Evolutionary conservation across 768 basidiomycete genomes (phyloP).

Genomic region (Neoboletus magnificus): DNA sequence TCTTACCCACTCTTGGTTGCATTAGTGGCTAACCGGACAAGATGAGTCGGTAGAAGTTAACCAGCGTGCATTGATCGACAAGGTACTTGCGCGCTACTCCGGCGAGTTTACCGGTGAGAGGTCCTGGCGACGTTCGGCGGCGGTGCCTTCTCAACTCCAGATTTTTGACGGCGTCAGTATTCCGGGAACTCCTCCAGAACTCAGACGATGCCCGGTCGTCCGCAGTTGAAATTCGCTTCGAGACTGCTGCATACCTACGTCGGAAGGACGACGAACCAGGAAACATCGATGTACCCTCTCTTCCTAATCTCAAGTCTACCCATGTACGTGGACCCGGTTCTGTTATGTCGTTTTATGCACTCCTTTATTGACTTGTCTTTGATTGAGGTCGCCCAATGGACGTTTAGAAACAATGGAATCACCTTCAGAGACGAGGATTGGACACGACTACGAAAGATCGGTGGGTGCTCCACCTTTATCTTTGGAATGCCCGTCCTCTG

Average conservation of each 20-base stretch:
- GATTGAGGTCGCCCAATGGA: background rate
- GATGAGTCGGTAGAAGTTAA: constrained; percentile 90
- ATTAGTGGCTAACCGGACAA: constrained; percentile 54
- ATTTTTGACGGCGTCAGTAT: constrained; percentile 36
- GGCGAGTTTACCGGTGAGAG: constrained; percentile 80
- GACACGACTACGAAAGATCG: constrained; percentile 18
- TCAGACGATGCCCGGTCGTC: constrained; percentile 87
- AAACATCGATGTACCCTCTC: constrained; percentile 12
- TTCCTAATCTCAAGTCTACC: constrained; percentile 67
- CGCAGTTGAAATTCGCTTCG: constrained; percentile 75
- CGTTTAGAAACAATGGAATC: background rate
- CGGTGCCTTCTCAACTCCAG: background rate
- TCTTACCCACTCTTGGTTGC: background rate
- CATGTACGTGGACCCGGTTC: constrained; percentile 33
- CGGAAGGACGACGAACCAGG: constrained; percentile 9
- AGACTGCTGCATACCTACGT: constrained; percentile 53
- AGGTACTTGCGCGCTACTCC: constrained; percentile 92
- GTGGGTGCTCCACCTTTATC: background rate
- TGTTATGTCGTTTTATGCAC: no score
- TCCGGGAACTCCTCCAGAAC: constrained; percentile 90
- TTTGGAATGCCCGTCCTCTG: background rate
- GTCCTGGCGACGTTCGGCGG: background rate
- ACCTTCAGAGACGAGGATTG: constrained; percentile 2
- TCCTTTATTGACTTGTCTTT: background rate
- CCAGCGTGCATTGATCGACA: constrained; percentile 95